phyloP scores from a whole-genome alignment of 2,329 filamentous ascomycete genomes.

The Juglanconis sp. region DNA sequence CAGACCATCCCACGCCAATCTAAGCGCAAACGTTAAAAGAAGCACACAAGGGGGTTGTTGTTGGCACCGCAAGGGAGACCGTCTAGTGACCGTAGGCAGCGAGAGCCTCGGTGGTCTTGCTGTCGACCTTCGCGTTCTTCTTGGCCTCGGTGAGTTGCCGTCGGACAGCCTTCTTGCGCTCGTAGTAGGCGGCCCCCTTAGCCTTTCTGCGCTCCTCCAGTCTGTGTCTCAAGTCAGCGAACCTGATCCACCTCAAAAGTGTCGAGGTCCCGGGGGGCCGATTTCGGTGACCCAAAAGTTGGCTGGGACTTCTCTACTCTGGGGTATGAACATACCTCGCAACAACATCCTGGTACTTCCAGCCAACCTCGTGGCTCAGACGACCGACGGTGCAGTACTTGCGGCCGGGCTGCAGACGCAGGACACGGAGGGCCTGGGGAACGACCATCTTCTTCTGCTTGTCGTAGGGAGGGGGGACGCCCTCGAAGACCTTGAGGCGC shows the following conservation, averaged over 20 bases:
- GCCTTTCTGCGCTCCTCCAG: conserved; percentile 99
- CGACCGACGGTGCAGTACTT: conserved; percentile 99
- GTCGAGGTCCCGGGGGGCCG: too few species aligned
- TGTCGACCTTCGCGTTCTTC: conserved; percentile 84
- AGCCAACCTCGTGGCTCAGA: conserved; percentile 98
- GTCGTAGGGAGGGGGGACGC: conserved; percentile 97
- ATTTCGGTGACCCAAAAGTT: neutral
- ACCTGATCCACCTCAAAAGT: neutral
- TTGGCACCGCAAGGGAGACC: conserved; percentile 17
- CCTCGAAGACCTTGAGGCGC: conserved; percentile 99
- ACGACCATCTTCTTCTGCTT: conserved; percentile 99
- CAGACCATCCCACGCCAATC: conserved; percentile 20
- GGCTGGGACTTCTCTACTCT: neutral
- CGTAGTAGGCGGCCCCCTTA: conserved; percentile 98
- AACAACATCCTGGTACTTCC: conserved; percentile 99
- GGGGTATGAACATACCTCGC: conserved; percentile 69
- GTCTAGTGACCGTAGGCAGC: conserved; percentile 86
- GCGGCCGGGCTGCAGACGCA: conserved; percentile 96
- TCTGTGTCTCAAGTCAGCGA: conserved; percentile 47
- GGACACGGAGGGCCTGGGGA: conserved; percentile 93
- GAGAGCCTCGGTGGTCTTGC: conserved; percentile 84
- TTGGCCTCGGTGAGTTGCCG: conserved; percentile 89
- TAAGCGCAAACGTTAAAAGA: conserved; percentile 21
- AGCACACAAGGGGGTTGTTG: conserved; percentile 18
- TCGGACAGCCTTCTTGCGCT: conserved; percentile 96